These are phyloP conservation scores for Stenogyne calaminthoides DNA, from an alignment of 305 asterid genomes.

Conservation along the genomic window DNA sequence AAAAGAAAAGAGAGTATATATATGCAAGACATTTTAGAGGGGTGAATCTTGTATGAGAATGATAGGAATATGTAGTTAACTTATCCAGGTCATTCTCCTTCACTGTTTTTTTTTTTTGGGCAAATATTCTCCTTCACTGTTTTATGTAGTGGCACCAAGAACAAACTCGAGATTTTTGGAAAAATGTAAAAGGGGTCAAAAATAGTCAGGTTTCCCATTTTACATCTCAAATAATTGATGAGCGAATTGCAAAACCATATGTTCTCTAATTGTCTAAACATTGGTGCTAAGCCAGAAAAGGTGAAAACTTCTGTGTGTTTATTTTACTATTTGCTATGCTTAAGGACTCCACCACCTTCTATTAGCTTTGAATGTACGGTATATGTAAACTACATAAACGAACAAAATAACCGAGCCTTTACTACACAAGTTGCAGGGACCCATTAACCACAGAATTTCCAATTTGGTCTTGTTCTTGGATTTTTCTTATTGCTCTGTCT, in stretches of 20 bases:
- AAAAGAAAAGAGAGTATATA: too few relatives aligned
- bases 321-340: background rate
- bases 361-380: background rate
- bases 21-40: too few relatives aligned
- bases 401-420: background rate
- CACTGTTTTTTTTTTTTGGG: too few relatives aligned
- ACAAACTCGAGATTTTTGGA: background rate
- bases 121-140: too few relatives aligned
- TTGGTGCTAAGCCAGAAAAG: background rate
- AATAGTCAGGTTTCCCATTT: background rate
- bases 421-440: background rate
- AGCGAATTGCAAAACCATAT: background rate
- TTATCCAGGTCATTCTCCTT: background rate
- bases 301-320: background rate
- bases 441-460: background rate
- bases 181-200: background rate
- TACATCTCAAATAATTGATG: background rate
- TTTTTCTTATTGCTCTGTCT: background rate
- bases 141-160: background rate
- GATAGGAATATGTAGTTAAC: background rate
- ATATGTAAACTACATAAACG: background rate
- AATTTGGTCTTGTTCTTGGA: background rate
- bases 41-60: background rate
- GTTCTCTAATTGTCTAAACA: background rate
- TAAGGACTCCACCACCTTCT: background rate